Evolutionary conservation across 2,329 filamentous ascomycete genomes (phyloP).

Genomic region (Colletotrichum tanaceti): DNA sequence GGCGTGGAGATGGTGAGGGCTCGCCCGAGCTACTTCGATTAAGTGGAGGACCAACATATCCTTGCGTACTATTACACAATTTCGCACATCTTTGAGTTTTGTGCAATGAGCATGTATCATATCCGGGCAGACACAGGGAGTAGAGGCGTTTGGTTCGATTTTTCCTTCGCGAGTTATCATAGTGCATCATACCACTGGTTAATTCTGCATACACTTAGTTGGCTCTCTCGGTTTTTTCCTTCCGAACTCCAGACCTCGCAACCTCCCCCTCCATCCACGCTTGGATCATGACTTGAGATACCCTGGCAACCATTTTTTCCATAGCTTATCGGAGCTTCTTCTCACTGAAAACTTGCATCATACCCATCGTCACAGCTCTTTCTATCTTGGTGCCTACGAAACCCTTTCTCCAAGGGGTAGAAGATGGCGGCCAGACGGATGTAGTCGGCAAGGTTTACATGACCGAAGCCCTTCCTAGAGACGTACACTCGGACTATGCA

Average conservation of each 20-base stretch:
- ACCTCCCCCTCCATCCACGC: neutral
- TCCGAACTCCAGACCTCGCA: neutral
- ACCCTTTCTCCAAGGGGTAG: too few species aligned
- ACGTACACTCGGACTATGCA: neutral
- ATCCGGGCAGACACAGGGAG: constrained; percentile 25
- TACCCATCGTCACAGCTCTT: too few species aligned
- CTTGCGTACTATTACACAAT: neutral
- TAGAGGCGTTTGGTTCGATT: constrained; percentile 25
- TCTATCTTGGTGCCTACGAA: too few species aligned
- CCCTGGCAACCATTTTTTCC: neutral
- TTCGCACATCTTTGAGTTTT: neutral
- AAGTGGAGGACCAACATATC: neutral
- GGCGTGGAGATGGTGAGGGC: constrained; percentile 37
- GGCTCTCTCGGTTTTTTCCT: neutral
- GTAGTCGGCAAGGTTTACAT: neutral
- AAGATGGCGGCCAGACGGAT: neutral
- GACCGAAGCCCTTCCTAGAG: neutral
- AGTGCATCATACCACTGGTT: neutral
- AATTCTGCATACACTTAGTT: neutral
- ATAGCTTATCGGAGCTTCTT: too few species aligned
- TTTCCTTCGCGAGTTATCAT: constrained; percentile 7
- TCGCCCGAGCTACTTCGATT: constrained; percentile 31
- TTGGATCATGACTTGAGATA: neutral
- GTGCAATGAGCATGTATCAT: constrained; percentile 6
- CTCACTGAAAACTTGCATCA: too few species aligned